These are phyloP conservation scores for Fusarium udum DNA, from an alignment of 2,329 filamentous ascomycete species.

Conservation along the genomic window DNA sequence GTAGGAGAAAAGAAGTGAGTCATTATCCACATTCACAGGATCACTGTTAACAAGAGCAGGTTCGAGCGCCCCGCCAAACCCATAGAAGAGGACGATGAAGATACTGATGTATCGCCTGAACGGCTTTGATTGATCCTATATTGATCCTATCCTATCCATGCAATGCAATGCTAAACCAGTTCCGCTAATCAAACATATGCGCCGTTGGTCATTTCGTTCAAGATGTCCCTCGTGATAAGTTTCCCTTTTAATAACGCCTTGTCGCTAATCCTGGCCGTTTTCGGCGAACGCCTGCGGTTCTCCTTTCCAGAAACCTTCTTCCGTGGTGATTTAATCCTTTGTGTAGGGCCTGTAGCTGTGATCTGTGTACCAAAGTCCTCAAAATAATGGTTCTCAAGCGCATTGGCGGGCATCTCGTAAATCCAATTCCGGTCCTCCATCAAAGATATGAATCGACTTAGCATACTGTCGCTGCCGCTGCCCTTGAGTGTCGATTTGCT, in stretches of 20 bases:
- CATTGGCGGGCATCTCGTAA: slow-evolving; percentile 73
- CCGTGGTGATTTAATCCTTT: slow-evolving; percentile 43
- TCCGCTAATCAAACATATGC: slow-evolving; percentile 46
- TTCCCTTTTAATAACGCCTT: slow-evolving; percentile 71
- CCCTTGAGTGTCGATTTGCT: slow-evolving; percentile 82
- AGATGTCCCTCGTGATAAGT: slow-evolving; percentile 77
- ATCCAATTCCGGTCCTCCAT: slow-evolving; percentile 85
- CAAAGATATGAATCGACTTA: slow-evolving; percentile 77
- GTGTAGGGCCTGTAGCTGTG: slow-evolving; percentile 47
- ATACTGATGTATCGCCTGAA: slow-evolving; percentile 25
- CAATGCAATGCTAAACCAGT: slow-evolving; percentile 22
- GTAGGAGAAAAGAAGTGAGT: slow-evolving; percentile 62
- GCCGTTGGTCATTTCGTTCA: slow-evolving; percentile 73
- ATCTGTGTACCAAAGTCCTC: slow-evolving; percentile 65
- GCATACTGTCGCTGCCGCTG: slow-evolving; percentile 76
- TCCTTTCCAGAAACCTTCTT: slow-evolving; percentile 53
- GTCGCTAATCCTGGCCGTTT: slow-evolving; percentile 66
- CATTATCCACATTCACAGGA: background rate
- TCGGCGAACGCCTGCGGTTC: slow-evolving; percentile 60
- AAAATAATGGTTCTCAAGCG: slow-evolving; percentile 74
- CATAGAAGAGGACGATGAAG: slow-evolving; percentile 36
- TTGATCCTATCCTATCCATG: slow-evolving; percentile 19
- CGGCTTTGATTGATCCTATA: slow-evolving; percentile 24
- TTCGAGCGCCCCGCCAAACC: slow-evolving; percentile 46
- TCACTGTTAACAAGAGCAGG: slow-evolving; percentile 38